Conservation (phyloP, 2,329 filamentous ascomycete species). For the Phaeophleospora eucalypticola region DNA sequence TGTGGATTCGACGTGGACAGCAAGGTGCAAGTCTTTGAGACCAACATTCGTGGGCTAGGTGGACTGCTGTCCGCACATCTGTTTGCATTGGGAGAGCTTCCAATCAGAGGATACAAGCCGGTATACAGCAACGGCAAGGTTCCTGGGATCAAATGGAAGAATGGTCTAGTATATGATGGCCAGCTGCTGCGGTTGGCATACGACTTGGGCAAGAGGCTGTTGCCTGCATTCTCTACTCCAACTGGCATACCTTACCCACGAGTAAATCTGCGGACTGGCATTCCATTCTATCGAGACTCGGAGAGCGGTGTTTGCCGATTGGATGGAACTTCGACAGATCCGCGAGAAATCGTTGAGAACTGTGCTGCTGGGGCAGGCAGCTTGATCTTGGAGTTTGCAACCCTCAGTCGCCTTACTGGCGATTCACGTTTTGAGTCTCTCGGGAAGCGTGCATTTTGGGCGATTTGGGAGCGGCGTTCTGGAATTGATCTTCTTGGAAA, state of each 20-base stretch:
- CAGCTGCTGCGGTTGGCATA: conserved; percentile 85
- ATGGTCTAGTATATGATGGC: conserved; percentile 75
- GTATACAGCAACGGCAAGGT: conserved; percentile 32
- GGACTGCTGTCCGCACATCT: conserved; percentile 88
- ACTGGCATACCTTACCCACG: conserved; percentile 93
- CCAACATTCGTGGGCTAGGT: conserved; percentile 87
- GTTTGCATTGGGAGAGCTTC: conserved; percentile 85
- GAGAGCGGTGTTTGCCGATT: conserved; percentile 45
- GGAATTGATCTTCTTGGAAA: conserved; percentile 83
- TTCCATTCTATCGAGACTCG: conserved; percentile 74
- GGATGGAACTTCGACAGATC: conserved; percentile 40
- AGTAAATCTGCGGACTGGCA: conserved; percentile 84
- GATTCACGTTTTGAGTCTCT: conserved; percentile 83
- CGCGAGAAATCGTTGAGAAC: conserved; percentile 81
- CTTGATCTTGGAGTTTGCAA: conserved; percentile 87
- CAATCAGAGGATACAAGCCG: conserved; percentile 73
- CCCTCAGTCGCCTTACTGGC: conserved; percentile 80
- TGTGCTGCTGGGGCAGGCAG: conserved; percentile 97
- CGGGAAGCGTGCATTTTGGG: conserved; percentile 92
- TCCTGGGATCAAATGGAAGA: conserved; percentile 39
- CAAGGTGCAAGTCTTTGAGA: conserved; percentile 98
- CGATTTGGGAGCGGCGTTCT: conserved; percentile 86
- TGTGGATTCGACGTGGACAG: conserved; percentile 91
- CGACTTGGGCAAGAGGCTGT: conserved; percentile 75
- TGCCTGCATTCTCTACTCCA: conserved; percentile 86